These are phyloP conservation scores for Suillus lakei DNA, from an alignment of 768 basidiomycete species.

Conservation along the genomic window DNA sequence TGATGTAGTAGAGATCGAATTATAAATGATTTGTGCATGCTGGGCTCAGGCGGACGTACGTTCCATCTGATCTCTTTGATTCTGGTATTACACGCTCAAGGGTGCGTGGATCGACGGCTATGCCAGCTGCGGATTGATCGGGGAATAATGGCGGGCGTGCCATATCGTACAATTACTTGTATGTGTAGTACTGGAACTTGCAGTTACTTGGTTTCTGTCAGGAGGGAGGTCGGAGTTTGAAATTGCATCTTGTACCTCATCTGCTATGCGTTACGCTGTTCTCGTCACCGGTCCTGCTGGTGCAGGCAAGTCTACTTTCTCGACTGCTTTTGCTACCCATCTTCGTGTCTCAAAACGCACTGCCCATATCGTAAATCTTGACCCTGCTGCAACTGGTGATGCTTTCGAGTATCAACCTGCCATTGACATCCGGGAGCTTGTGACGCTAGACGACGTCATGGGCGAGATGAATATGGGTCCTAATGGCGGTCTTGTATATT, in stretches of 20 bases:
- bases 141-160: slow-evolving; percentile 79
- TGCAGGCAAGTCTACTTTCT: slow-evolving; percentile 97
- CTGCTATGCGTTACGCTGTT: slow-evolving; percentile 82
- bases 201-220: slow-evolving; percentile 6
- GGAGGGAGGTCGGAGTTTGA: slow-evolving; percentile 33
- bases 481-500: slow-evolving; percentile 96
- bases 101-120: slow-evolving; percentile 83
- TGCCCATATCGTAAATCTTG: slow-evolving; percentile 94
- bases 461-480: slow-evolving; percentile 92
- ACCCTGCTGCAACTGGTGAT: slow-evolving; percentile 87
- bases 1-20: slow-evolving; percentile 6
- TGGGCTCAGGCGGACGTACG: slow-evolving; percentile 49
- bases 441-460: slow-evolving; percentile 96
- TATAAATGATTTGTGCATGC: slow-evolving; percentile 15
- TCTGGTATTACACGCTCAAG: slow-evolving; percentile 89
- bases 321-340: slow-evolving; percentile 86
- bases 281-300: slow-evolving; percentile 96
- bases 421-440: slow-evolving; percentile 92
- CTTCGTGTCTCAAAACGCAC: slow-evolving; percentile 80
- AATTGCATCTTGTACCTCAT: slow-evolving; percentile 17
- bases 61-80: slow-evolving; percentile 81
- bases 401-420: slow-evolving; percentile 92
- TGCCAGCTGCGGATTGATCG: slow-evolving; percentile 73
- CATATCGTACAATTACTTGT: slow-evolving; percentile 44
- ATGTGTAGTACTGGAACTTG: slow-evolving; percentile 17